Conservation (phyloP, 2,329 filamentous ascomycete genomes). For the Erysiphe neolycopersici region DNA sequence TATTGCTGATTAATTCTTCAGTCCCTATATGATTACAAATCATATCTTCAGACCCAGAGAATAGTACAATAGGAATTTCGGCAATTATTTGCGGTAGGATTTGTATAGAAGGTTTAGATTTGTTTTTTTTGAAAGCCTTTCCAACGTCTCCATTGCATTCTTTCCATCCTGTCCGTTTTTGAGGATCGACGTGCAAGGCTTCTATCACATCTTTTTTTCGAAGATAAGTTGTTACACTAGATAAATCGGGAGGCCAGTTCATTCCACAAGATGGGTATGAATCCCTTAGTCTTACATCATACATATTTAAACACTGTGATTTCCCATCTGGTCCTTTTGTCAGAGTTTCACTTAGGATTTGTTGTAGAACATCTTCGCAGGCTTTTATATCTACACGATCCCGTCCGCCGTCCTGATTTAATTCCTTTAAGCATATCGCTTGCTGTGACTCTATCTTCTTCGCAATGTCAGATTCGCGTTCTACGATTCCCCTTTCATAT, state of each 20-base stretch:
- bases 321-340: slow-evolving; percentile 24
- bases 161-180: slow-evolving; percentile 68
- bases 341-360: slow-evolving; percentile 40
- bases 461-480: slow-evolving; percentile 35
- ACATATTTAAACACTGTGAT: slow-evolving; percentile 67
- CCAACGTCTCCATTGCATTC: slow-evolving; percentile 71
- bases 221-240: slow-evolving; percentile 55
- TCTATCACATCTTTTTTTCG: slow-evolving; percentile 49
- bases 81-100: slow-evolving; percentile 56
- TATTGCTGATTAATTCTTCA: slow-evolving; percentile 65
- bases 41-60: slow-evolving; percentile 78
- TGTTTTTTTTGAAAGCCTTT: slow-evolving; percentile 36
- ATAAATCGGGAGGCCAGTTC: slow-evolving; percentile 89
- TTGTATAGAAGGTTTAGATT: slow-evolving; percentile 45
- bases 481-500: slow-evolving; percentile 47
- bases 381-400: slow-evolving; percentile 36
- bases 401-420: slow-evolving; percentile 30
- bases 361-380: slow-evolving; percentile 55
- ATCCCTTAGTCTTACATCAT: slow-evolving; percentile 73
- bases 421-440: slow-evolving; percentile 33
- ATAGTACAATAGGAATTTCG: slow-evolving; percentile 56
- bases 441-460: slow-evolving; percentile 42
- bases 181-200: slow-evolving; percentile 58
- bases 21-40: slow-evolving; percentile 97
- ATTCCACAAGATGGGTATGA: slow-evolving; percentile 66